phyloP scores from a whole-genome alignment of 177 flowering plant species.

The Vitis hybrid region DNA sequence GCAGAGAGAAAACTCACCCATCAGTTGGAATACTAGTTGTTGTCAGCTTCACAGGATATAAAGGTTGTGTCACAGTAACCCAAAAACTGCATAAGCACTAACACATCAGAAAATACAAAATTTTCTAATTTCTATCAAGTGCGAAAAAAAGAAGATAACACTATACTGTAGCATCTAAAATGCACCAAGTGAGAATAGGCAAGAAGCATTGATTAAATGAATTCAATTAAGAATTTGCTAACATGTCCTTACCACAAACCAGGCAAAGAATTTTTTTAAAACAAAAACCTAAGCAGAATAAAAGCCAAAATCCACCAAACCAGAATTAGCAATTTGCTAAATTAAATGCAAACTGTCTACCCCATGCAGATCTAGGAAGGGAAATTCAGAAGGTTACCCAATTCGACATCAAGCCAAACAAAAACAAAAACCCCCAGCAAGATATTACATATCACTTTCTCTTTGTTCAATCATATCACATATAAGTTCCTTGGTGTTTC shows the following conservation, averaged over 20 bases:
- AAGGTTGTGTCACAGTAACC: constrained; percentile 63
- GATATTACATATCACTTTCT: too few species aligned
- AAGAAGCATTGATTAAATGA: not conserved
- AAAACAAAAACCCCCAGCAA: too few species aligned
- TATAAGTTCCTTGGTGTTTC: too few species aligned
- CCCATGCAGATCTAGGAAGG: too few species aligned
- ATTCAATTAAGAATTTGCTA: not conserved
- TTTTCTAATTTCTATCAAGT: too few species aligned
- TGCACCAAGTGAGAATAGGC: not conserved
- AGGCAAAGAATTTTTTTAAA: not conserved
- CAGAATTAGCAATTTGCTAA: too few species aligned
- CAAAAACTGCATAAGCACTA: constrained; percentile 62
- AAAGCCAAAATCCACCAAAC: too few species aligned
- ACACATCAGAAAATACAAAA: not conserved
- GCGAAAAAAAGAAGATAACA: not conserved
- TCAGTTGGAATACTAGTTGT: constrained; percentile 63
- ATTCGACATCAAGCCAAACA: too few species aligned
- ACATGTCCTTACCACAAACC: not conserved
- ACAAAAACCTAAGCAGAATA: too few species aligned
- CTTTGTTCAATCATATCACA: too few species aligned
- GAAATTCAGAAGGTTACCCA: too few species aligned
- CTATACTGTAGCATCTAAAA: not conserved
- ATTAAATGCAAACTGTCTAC: too few species aligned
- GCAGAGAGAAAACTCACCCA: constrained; percentile 57
- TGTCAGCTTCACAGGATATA: constrained; percentile 73